Percentiles rank a stretch among this genome's conserved stretches.
Conservation (phyloP, 371 early-diverging fungal genomes). For the Rhizopus sp. region DNA sequence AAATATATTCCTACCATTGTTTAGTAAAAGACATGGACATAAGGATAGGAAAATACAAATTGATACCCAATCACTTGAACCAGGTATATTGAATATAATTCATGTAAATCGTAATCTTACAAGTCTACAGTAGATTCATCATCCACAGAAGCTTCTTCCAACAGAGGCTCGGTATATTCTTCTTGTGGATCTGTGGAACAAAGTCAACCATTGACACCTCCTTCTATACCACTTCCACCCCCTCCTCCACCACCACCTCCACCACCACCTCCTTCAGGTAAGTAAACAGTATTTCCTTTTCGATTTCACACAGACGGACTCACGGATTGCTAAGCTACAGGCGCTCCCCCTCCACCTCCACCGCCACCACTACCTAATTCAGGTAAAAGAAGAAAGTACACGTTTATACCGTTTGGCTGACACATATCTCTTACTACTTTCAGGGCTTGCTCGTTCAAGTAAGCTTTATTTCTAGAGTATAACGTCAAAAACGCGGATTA, state of each 20-base stretch:
- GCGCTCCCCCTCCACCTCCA: constrained; percentile 1
- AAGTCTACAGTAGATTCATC: background rate
- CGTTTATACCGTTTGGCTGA: too few relatives aligned
- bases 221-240: constrained; percentile 3
- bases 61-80: background rate
- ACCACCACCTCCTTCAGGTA: constrained; percentile 17
- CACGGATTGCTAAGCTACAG: too few relatives aligned
- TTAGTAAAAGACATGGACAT: constrained; percentile 6
- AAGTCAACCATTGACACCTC: background rate
- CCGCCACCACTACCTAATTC: constrained; percentile 3
- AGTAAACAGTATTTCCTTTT: background rate
- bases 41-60: background rate
- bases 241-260: constrained; percentile 10
- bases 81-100: background rate
- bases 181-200: background rate
- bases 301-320: too few relatives aligned
- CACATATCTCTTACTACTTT: too few relatives aligned
- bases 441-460: too few relatives aligned
- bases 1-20: constrained; percentile 8
- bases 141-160: background rate
- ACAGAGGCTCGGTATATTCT: background rate
- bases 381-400: too few relatives aligned
- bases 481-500: too few relatives aligned
- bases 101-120: background rate
- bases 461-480: too few relatives aligned